These are phyloP conservation scores for Candida germanica DNA, from an alignment of 805 yeast genomes.

Conservation along the genomic window DNA sequence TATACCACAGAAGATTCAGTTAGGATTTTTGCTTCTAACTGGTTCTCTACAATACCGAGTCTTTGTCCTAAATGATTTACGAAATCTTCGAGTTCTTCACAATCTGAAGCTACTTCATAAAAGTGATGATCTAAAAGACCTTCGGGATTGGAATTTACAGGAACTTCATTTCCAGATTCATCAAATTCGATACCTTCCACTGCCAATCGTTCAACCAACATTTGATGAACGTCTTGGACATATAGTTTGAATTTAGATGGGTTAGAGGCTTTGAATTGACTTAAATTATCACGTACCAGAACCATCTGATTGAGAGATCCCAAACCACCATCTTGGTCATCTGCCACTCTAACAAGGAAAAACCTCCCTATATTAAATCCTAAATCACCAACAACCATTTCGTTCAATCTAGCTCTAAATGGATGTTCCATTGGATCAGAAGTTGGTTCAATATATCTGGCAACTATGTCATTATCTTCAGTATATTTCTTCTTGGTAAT, in stretches of 20 bases:
- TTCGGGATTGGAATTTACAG: conserved; percentile 2
- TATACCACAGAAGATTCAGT: conserved; percentile 19
- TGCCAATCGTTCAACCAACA: conserved; percentile 26
- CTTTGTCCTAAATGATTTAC: conserved; percentile 20
- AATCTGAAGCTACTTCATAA: conserved; percentile 36
- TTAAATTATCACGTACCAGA: conserved; percentile 15
- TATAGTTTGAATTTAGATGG: conserved; percentile 36
- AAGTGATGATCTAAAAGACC: conserved; percentile 17
- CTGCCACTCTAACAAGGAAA: conserved; percentile 35
- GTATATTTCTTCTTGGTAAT: conserved; percentile 23
- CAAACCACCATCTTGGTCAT: conserved; percentile 33
- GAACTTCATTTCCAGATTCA: conserved; percentile 27
- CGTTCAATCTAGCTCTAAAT: conserved; percentile 31
- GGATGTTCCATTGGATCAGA: conserved; percentile 35
- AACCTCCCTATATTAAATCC: conserved; percentile 42
- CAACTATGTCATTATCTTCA: conserved; percentile 17
- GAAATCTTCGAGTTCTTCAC: conserved; percentile 26
- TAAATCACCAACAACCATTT: conserved; percentile 36
- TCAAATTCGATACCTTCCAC: conserved; percentile 35
- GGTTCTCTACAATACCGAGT: conserved; percentile 15
- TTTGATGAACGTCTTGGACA: conserved; percentile 38
- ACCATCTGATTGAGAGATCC: conserved; percentile 33
- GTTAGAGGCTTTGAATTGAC: conserved; percentile 1
- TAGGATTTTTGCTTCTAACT: conserved; percentile 1
- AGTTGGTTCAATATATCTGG: conserved; percentile 36